Evolutionary conservation across 495 filamentous ascomycete species (phyloP), one percentile per base, ranked within the genome.

Genomic region (Penicillium waksmanii): DNA sequence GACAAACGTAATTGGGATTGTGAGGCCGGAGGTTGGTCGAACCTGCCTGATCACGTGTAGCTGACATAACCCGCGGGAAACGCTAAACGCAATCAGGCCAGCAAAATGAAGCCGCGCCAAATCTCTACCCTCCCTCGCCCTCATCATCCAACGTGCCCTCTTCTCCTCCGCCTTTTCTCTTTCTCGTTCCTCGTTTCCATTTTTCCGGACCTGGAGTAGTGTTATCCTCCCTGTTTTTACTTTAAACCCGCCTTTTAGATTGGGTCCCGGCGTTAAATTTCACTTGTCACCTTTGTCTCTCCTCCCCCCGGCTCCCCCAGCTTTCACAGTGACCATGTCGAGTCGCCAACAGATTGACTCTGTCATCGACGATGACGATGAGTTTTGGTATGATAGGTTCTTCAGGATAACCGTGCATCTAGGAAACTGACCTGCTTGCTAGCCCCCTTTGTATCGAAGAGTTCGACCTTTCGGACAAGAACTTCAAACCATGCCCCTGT

Each of bases 381-480:
- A 97, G 67, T 87, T 84, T 64, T 96, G 92, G 92, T 96, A 82
- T 69, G 86, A 72, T 2, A 34, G 19, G 10, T 35, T 9, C n/a
- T 13, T 49, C 38, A 21, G 33, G 40, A 46, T 52, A 21, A 53
- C 3, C 13, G 25, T 21, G 57, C 27, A 33, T 51, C 33, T 36
- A 48, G 23, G 34, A 38, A 47, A 46, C 64, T 71, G 36, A 73
- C 64, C 25, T 17, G 40, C 35, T 44, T 47, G 48, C 35, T 67
- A 95, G 91, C 74, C 96, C 96, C 67, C 89, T 99, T 48, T 99
- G 96, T 78, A 95, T 99, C 73, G 96, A 99, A 80, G 96, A 98
- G 80, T 93, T 98, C 69, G 96, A 98, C 71, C 87, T 97, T 42
- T 93, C 91, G 31, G 96, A 99, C 79, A 90, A 91, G 74, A 96